Base-by-base conservation (phyloP, 768 basidiomycete species). In the Suillus luteus region DNA sequence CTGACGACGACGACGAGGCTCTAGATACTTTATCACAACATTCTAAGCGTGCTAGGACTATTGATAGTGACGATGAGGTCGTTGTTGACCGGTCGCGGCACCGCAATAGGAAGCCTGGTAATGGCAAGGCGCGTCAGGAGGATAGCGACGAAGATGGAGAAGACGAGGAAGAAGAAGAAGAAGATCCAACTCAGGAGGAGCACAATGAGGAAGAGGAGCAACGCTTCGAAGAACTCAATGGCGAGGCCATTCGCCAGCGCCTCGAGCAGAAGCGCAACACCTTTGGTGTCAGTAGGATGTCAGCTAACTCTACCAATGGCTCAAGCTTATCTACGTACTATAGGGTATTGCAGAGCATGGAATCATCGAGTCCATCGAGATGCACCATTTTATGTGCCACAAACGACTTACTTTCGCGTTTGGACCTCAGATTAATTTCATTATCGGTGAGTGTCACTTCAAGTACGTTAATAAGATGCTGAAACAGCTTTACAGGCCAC, bases 321-420 rank as follows among this genome's bases (percentile, higher is more conserved):
- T 59, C n/a, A 24, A 64, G 60, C 33, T 58, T 4, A n/a, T 62
- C 0, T 55, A 17, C 54, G 46, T 37, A 10, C 33, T 49, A 3
- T 67, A 96, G 95, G 84, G 82, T 15, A 81, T 92, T 54, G 92
- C 95, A 6, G 90, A 96, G 59, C 85, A 89, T 69, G 96, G 96
- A 5, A 89, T 98, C 67, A 92, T 98, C 65, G 90, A 93, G 69
- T 82, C 83, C 40, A 85, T 97, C 49, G 90, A 95, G 71, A 87
- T 94, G 85, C 83, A 87, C 71, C 90, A 98, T 72, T 99, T 99
- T 78, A 96, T 99, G 95, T 97, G 95, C 75, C 96, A 99, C 78
- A 84, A 87, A 73, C 88, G 83, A 75, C 81, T 95, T 52, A 88
- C 83, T 1, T 93, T 97, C 76, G 83, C 84, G 2, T 94, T 99